Percentiles rank a stretch among this genome's conserved stretches.
These are phyloP conservation scores for Stagonosporopsis rhizophila DNA, from an alignment of 2,329 filamentous ascomycete species.

Conservation along the genomic window DNA sequence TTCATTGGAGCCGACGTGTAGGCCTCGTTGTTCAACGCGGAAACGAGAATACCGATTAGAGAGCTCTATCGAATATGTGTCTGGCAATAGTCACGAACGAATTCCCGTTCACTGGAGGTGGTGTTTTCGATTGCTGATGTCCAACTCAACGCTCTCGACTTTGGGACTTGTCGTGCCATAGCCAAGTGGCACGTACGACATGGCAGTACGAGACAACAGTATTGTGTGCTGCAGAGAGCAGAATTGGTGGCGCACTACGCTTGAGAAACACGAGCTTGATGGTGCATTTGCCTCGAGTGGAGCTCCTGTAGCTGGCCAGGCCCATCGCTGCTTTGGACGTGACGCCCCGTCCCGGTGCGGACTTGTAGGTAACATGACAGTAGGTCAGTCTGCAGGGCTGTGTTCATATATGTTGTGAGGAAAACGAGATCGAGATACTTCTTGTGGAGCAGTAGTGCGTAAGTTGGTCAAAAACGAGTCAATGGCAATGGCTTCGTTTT, in stretches of 20 bases:
- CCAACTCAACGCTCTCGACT: conserved; percentile 6
- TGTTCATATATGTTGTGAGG: too few species aligned
- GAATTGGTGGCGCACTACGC: neutral
- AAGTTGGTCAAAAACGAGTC: neutral
- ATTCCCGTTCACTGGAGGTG: conserved; percentile 30
- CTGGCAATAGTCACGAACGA: conserved; percentile 6
- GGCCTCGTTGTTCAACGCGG: neutral
- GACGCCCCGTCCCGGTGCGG: neutral
- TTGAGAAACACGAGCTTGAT: neutral
- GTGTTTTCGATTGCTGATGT: conserved; percentile 25
- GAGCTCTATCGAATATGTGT: conserved; percentile 35
- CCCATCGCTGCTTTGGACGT: neutral
- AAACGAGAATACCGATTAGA: conserved; percentile 35
- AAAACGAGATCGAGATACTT: too few species aligned
- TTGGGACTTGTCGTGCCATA: neutral
- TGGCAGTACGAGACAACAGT: neutral
- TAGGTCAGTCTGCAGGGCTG: neutral
- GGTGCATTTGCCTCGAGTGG: neutral
- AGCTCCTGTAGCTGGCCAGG: neutral
- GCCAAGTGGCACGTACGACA: conserved; percentile 7
- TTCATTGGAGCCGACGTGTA: conserved; percentile 13
- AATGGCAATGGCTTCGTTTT: neutral
- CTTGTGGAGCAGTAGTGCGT: too few species aligned
- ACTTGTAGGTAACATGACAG: neutral
- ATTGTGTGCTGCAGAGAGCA: neutral